Conservation (phyloP, 2,329 filamentous ascomycete genomes). For the Hymenoscyphus occultus region DNA sequence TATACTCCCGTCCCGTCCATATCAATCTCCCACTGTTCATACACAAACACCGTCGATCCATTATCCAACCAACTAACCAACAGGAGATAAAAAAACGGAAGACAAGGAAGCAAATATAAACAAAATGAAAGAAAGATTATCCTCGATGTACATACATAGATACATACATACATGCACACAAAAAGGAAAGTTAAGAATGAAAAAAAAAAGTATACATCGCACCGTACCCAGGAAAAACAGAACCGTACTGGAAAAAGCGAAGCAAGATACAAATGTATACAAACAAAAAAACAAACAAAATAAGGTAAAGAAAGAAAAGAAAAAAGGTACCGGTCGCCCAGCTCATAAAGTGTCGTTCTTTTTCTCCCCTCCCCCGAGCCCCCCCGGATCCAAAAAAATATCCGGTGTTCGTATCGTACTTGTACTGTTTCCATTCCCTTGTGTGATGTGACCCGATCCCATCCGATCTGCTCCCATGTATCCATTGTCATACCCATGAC, state of each 20-base stretch:
- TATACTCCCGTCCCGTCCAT: background rate
- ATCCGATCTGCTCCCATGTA: background rate
- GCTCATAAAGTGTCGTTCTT: constrained; percentile 3
- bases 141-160: background rate
- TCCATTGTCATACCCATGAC: no score
- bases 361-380: background rate
- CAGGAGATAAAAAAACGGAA: background rate
- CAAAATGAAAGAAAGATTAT: background rate
- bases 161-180: no score
- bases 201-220: background rate
- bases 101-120: background rate
- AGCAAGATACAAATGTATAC: no score
- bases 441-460: background rate
- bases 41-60: background rate
- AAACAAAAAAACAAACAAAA: background rate
- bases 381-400: background rate
- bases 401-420: no score
- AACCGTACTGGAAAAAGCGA: background rate
- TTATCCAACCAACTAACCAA: background rate
- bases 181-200: background rate
- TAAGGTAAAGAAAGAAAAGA: background rate
- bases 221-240: background rate
- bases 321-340: background rate
- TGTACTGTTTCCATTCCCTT: no score
- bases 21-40: background rate